phyloP scores from a whole-genome alignment of 257 asterid genomes.

The Primulina eburnea region DNA sequence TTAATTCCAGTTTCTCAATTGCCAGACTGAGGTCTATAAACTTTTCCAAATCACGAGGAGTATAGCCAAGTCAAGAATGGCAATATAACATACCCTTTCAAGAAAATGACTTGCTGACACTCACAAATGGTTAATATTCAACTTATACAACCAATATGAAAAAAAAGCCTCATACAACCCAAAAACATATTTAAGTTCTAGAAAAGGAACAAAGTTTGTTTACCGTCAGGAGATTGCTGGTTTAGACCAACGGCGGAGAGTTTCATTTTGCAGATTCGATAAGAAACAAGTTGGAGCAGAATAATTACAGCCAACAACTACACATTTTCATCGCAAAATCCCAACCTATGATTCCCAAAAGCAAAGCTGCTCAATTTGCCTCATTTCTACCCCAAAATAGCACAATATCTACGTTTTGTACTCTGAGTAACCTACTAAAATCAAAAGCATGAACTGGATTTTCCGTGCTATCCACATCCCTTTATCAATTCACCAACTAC shows the following conservation, averaged over 20 bases:
- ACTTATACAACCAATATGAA: not conserved
- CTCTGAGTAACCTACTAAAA: slow-evolving; percentile 28
- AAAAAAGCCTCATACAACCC: not conserved
- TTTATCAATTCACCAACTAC: slow-evolving; percentile 30
- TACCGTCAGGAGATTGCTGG: slow-evolving; percentile 71
- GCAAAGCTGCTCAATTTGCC: slow-evolving; percentile 25
- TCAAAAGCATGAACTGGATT: slow-evolving; percentile 30
- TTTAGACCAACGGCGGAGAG: slow-evolving; percentile 42
- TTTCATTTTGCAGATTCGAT: slow-evolving; percentile 54
- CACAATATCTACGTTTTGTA: slow-evolving; percentile 28
- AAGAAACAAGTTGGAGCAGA: slow-evolving; percentile 23
- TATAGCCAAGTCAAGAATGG: not conserved
- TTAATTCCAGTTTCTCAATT: not conserved
- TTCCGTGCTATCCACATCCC: slow-evolving; percentile 6
- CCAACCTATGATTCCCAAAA: slow-evolving; percentile 14
- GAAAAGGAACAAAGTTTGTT: slow-evolving; percentile 17
- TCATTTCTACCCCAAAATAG: slow-evolving; percentile 31
- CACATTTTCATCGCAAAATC: slow-evolving; percentile 22
- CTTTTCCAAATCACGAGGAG: not conserved
- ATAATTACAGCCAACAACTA: slow-evolving; percentile 27
- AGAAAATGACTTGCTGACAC: slow-evolving; percentile 20
- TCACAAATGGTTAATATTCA: not conserved
- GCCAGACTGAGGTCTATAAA: not conserved
- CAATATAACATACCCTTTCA: slow-evolving; percentile 7
- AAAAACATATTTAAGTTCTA: not conserved